Base-by-base conservation (phyloP, 495 filamentous ascomycete species). In the Halenospora varia region DNA sequence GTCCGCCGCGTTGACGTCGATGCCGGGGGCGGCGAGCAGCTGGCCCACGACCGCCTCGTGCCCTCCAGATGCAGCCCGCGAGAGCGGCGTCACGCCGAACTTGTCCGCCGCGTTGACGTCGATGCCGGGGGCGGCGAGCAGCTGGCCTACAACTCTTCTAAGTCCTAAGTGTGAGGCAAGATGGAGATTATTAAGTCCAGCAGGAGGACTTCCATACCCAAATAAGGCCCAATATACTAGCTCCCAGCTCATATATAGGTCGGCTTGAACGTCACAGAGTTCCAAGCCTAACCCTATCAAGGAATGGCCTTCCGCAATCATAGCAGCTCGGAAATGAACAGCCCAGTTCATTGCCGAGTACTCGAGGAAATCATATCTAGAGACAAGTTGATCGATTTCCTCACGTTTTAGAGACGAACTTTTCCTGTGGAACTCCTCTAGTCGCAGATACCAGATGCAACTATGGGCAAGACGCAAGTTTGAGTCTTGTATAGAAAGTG, bases 271-370 rank as follows among this genome's bases (percentile, higher is more conserved):
- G 18, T 53, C 17, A 53, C 50, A 53, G 50, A 53, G n/a, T n/a
- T 35, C 50, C 25, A 40, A 41, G 26, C 13, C 48, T 17, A 62
- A 41, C 9, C 35, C 18, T 51, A 35, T 45, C 19, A 58, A 49
- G 4, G 56, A 23, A n/a, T 55, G 11, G 18, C 40, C 24, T 23
- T 29, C 19, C 40, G 41, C 4, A 40, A 55, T 50, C 24, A 48
- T 2, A 11, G 62, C 48, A 13, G 42, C 46, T 51, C 51, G 58
- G 17, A 62, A 59, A 57, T 70, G 67, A 40, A 35, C 18, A 44
- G 40, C 47, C 67, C 67, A 70, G 51, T 62, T 44, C 45, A 23
- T 54, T 25, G 65, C 57, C 2, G 63, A 53, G 48, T 70, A 70
- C 15, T 64, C 58, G 2, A 70, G 52, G 29, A 70, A 68, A 40